phyloP scores from a whole-genome alignment of 768 basidiomycete genomes.

The Tricholoma matsutake region DNA sequence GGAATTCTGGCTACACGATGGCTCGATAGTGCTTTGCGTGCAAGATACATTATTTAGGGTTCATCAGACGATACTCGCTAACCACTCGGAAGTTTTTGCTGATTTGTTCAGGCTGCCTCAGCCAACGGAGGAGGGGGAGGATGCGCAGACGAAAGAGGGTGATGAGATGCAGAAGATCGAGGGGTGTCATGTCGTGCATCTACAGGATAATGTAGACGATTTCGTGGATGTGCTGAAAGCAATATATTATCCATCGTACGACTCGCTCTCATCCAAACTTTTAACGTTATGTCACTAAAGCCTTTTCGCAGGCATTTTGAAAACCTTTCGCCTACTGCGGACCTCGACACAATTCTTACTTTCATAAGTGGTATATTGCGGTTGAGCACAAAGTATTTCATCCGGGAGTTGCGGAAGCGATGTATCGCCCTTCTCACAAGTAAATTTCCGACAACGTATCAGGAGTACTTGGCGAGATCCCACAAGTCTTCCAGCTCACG shows the following conservation, averaged over 20 bases:
- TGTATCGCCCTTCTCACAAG: constrained; percentile 47
- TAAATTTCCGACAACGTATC: constrained; percentile 38
- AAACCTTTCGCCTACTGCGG: constrained; percentile 29
- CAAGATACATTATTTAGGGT: constrained; percentile 40
- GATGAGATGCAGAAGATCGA: constrained; percentile 38
- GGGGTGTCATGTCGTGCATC: constrained; percentile 46
- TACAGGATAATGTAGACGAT: constrained; percentile 47
- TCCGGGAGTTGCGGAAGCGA: constrained; percentile 47
- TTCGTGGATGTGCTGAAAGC: constrained; percentile 48
- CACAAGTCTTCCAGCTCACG: constrained; percentile 8
- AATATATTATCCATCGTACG: constrained; percentile 48
- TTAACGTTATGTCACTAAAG: background rate
- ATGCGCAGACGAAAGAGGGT: background rate
- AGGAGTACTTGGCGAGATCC: constrained; percentile 31
- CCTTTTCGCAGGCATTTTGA: constrained; percentile 33
- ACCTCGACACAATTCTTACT: constrained; percentile 41
- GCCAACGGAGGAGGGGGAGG: constrained; percentile 25
- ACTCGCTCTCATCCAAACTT: constrained; percentile 4
- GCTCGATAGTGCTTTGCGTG: constrained; percentile 42
- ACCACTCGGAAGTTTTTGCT: constrained; percentile 64
- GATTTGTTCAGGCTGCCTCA: constrained; percentile 61
- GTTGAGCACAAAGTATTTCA: constrained; percentile 63
- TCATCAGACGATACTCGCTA: constrained; percentile 43
- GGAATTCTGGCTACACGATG: constrained; percentile 45
- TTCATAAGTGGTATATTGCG: constrained; percentile 54